These are phyloP conservation scores for Pleurotus sapidus DNA, from an alignment of 768 basidiomycete species.

Conservation along the genomic window DNA sequence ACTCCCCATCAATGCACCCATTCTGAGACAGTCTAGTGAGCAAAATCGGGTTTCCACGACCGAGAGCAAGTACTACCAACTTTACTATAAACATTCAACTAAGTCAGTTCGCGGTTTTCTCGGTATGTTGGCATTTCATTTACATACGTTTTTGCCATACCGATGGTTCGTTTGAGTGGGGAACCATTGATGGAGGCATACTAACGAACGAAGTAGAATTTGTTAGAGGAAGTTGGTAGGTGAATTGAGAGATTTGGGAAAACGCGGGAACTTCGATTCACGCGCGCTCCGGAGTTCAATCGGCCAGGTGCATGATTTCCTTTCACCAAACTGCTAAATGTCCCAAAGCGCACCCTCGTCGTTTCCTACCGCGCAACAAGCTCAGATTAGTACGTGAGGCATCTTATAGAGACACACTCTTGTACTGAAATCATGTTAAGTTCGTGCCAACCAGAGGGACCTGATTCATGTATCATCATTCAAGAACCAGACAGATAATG, in stretches of 20 bases:
- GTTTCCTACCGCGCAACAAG: conserved; percentile 79
- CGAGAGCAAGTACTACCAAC: conserved; percentile 33
- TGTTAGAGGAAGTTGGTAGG: neutral
- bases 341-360: conserved; percentile 25
- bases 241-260: neutral
- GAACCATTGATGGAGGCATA: conserved; percentile 14
- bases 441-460: conserved; percentile 84
- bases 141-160: conserved; percentile 75
- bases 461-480: conserved; percentile 72
- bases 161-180: conserved; percentile 51
- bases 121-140: conserved; percentile 8
- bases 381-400: conserved; percentile 75
- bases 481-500: conserved; percentile 71
- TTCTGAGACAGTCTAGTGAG: conserved; percentile 42
- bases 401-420: neutral
- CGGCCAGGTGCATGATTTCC: neutral
- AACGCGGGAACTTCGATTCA: neutral
- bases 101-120: conserved; percentile 9
- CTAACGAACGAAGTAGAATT: neutral
- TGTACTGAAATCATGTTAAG: conserved; percentile 33
- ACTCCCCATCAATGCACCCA: conserved; percentile 91
- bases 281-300: neutral
- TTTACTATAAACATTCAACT: conserved; percentile 43
- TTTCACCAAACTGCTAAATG: conserved; percentile 6
- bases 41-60: conserved; percentile 8